These are phyloP conservation scores for Verticillium dahliae DNA, from an alignment of 2,329 filamentous ascomycete species.

Conservation along the genomic window DNA sequence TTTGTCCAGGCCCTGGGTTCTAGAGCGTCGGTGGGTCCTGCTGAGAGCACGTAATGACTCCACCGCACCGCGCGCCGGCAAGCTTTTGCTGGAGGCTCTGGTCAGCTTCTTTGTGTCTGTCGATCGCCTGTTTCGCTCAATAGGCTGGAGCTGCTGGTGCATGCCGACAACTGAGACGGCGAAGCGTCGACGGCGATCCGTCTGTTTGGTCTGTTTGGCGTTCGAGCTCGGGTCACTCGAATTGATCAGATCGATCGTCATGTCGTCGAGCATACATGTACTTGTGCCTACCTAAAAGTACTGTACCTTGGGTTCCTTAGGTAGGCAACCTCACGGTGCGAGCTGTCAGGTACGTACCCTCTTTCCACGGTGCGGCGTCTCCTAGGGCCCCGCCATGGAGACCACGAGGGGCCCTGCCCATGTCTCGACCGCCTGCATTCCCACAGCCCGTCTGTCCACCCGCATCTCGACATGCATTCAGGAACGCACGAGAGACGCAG, in stretches of 20 bases:
- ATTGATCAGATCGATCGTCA: neutral
- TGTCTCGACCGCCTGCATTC: neutral
- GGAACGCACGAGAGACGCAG: neutral
- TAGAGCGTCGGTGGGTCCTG: neutral
- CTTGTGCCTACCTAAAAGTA: too few relatives aligned
- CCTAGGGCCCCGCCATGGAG: neutral
- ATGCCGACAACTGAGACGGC: neutral
- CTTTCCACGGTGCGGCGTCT: neutral
- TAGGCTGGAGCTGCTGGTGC: neutral
- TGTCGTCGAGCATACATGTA: too few relatives aligned
- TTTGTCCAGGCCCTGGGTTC: neutral
- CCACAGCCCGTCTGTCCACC: neutral
- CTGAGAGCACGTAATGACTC: constrained; percentile 1
- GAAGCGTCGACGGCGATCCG: neutral
- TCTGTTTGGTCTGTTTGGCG: neutral
- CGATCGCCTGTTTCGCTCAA: neutral
- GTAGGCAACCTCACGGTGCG: neutral
- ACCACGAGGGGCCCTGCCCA: neutral
- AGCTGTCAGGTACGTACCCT: neutral
- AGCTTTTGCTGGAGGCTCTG: neutral
- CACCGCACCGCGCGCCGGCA: neutral
- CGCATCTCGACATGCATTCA: neutral
- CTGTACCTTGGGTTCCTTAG: too few relatives aligned
- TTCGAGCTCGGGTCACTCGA: neutral
- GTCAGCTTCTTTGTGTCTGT: neutral